Percentiles rank a stretch among this genome's conserved stretches.
phyloP scores from a whole-genome alignment of 2,329 filamentous ascomycete genomes.

The Aspergillus sp. region DNA sequence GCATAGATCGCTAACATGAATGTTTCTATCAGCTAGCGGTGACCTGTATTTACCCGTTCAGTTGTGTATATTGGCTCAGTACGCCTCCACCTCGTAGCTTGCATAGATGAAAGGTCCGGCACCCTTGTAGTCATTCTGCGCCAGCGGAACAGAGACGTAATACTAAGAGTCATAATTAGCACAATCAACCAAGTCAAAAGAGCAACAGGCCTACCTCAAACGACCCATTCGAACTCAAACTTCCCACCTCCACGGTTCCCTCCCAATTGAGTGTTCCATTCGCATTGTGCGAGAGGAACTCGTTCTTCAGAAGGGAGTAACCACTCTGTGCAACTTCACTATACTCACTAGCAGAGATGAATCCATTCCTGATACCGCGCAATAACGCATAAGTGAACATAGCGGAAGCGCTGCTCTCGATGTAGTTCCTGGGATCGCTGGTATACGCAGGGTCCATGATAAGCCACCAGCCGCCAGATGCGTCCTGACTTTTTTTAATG shows the following conservation, averaged over 20 bases:
- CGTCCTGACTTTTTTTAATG: conserved; percentile 12
- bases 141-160: conserved; percentile 17
- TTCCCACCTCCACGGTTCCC: conserved; percentile 17
- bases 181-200: neutral
- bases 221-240: conserved; percentile 14
- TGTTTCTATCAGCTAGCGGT: no score
- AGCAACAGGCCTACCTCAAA: conserved; percentile 13
- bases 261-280: conserved; percentile 18
- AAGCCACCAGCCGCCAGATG: conserved; percentile 16
- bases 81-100: conserved; percentile 15
- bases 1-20: neutral
- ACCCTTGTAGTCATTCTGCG: conserved; percentile 16
- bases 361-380: conserved; percentile 14
- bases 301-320: neutral
- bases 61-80: neutral
- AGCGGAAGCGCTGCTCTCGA: conserved; percentile 17
- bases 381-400: conserved; percentile 18
- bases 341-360: conserved; percentile 6
- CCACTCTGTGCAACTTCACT: conserved; percentile 1
- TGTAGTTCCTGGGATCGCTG: conserved; percentile 14
- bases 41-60: no score
- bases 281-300: conserved; percentile 9
- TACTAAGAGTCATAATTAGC: conserved; percentile 9
- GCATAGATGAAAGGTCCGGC: conserved; percentile 19
- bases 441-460: conserved; percentile 16